Evolutionary conservation across 2,329 filamentous ascomycete species (phyloP).

Genomic region (Westerdykella ornata): DNA sequence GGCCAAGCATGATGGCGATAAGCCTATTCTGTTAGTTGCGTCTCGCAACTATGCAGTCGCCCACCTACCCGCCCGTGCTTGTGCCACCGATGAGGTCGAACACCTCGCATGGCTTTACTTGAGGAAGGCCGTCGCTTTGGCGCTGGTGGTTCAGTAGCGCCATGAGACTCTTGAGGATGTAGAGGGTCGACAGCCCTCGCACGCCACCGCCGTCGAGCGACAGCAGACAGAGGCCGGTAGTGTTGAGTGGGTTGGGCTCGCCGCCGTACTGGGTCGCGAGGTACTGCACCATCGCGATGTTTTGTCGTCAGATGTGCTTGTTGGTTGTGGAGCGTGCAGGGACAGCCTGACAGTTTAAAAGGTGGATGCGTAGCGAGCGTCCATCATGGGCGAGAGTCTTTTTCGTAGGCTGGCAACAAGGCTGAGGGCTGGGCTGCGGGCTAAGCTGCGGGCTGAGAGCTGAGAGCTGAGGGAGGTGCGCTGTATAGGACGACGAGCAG

Average conservation of each 20-base stretch:
- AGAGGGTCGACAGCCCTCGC: conserved; percentile 15
- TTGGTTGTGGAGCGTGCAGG: no score
- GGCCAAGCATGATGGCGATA: conserved; percentile 9
- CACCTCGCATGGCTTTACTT: conserved; percentile 14
- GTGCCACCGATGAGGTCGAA: conserved; percentile 17
- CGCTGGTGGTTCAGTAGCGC: conserved; percentile 8
- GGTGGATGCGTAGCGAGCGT: no score
- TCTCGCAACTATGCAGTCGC: neutral
- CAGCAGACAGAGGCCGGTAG: conserved; percentile 13
- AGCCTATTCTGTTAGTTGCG: conserved; percentile 4
- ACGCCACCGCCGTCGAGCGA: conserved; percentile 18
- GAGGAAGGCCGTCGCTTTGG: conserved; percentile 1
- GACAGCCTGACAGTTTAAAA: no score
- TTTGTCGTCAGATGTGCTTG: no score
- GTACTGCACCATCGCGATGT: no score
- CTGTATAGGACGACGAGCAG: no score
- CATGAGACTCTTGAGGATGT: conserved; percentile 14
- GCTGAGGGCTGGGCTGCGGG: no score
- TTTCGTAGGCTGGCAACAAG: no score
- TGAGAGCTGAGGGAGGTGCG: no score
- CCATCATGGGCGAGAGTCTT: no score
- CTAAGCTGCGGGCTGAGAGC: no score
- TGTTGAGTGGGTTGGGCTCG: conserved; percentile 8
- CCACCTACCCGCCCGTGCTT: conserved; percentile 7
- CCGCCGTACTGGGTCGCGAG: conserved; percentile 5